A percentile compares a stretch with the other conserved stretches of the same genome.
phyloP scores from a whole-genome alignment of 2,329 filamentous ascomycete species.

The Akanthomyces muscarius region DNA sequence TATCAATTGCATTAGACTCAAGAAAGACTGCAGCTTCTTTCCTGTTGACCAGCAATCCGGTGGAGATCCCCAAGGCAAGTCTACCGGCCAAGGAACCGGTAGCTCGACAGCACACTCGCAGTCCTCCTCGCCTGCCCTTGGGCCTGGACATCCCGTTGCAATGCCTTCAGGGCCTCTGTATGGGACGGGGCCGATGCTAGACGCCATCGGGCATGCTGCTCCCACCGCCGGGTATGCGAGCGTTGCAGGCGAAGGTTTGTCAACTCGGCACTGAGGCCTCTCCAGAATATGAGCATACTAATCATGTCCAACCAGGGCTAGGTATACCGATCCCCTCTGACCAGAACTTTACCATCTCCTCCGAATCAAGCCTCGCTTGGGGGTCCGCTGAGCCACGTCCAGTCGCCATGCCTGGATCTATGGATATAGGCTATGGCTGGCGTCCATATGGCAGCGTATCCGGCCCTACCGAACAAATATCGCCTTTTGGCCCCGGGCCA shows the following conservation, averaged over 20 bases:
- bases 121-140: slow-evolving; percentile 42
- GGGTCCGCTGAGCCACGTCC: slow-evolving; percentile 4
- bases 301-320: background rate
- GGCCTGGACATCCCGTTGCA: slow-evolving; percentile 36
- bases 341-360: background rate
- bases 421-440: slow-evolving; percentile 9
- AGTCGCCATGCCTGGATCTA: background rate
- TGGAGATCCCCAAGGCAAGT: slow-evolving; percentile 39
- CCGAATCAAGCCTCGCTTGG: slow-evolving; percentile 4
- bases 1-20: slow-evolving; percentile 82
- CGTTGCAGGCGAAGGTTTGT: slow-evolving; percentile 5
- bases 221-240: background rate
- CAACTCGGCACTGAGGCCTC: background rate
- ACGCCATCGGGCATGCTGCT: background rate
- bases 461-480: background rate
- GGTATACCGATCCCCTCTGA: background rate
- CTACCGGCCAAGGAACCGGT: slow-evolving; percentile 32
- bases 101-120: slow-evolving; percentile 38
- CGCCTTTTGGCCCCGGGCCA: background rate
- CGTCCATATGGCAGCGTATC: background rate
- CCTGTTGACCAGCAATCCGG: slow-evolving; percentile 71
- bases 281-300: background rate
- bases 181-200: background rate
- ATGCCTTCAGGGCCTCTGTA: slow-evolving; percentile 19
- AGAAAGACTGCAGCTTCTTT: slow-evolving; percentile 85